Base-by-base conservation (phyloP, 495 filamentous ascomycete genomes). In the Neurospora sp. region DNA sequence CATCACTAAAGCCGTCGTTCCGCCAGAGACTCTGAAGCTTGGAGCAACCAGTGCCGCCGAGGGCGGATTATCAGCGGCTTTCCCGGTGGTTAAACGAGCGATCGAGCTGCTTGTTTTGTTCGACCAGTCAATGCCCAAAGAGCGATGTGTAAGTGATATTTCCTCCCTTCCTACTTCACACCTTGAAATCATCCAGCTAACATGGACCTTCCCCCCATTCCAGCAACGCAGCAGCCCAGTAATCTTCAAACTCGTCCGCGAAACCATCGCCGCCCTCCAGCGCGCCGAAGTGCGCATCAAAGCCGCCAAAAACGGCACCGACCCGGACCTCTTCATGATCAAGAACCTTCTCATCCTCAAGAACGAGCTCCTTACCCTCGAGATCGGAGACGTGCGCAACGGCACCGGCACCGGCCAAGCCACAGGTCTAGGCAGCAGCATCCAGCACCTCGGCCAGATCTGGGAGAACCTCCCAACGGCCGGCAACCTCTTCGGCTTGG, bases 271-370 rank as follows among this genome's bases (percentile, higher is more conserved):
- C 39, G 75, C 82, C 38, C 79, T 86, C 48, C 84, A 85, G 71
- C 87, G 88, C 39, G 88, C 86, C 28, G 88, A 90, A 75, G 80
- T 84, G 4, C 83, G 84, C 45, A 79, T 86, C 70, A 82, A 79
- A 70, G 78, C 84, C 19, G 79, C 81, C 73, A 79, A 73, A 37
- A 36, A 19, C 5, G 54, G 54, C 15, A 88, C 86, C 7, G 92
- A 96, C 80, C 88, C 89, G 1, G 90, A 94, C 75, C 87, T 98
- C 39, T 98, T 98, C 82, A 89, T 96, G 74, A 90, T 98, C 82
- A 94, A 93, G 76, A 94, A 98, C 79, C 86, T 98, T 3, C 90
- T 97, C 45, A 89, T 96, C 74, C 88, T 98, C 13, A 97, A 97
- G 77, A 93, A 95, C 75, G 91, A 95, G 76, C 93, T 98, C 38